A percentile compares a stretch with the other conserved stretches of the same genome.
These are phyloP conservation scores for Mimosa pudica DNA, from an alignment of 306 rosid genomes.

Conservation along the genomic window DNA sequence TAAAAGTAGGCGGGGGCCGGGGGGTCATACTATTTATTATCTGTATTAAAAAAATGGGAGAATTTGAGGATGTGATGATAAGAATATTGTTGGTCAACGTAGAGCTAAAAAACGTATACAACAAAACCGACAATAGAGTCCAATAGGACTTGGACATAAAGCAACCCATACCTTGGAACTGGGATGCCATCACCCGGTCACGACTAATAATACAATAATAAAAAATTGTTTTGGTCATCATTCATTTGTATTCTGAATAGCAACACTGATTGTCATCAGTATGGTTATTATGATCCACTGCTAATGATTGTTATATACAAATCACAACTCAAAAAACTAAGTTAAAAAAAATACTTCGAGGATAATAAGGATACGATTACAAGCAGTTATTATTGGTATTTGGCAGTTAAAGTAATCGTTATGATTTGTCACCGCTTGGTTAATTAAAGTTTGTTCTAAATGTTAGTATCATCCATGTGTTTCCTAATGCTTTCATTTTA, in stretches of 20 bases:
- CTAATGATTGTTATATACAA: not conserved
- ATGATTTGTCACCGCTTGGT: not conserved
- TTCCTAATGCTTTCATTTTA: too few relatives aligned
- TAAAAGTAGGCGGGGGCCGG: not conserved
- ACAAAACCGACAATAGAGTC: not conserved
- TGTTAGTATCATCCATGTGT: not conserved
- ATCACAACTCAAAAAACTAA: not conserved
- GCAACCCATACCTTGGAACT: not conserved
- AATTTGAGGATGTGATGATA: not conserved
- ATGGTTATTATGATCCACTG: not conserved
- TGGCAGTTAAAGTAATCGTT: not conserved
- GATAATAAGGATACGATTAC: not conserved
- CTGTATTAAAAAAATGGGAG: too few relatives aligned
- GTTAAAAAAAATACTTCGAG: not conserved
- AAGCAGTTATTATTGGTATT: not conserved
- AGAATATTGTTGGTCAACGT: not conserved
- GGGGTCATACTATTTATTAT: too few relatives aligned
- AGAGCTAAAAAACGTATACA: not conserved
- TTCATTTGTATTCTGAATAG: not conserved
- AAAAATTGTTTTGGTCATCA: not conserved
- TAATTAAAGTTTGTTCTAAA: not conserved
- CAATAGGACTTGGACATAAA: not conserved
- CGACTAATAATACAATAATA: not conserved
- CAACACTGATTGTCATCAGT: not conserved
- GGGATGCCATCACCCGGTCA: not conserved